A percentile compares a stretch with the other conserved stretches of the same genome.
Evolutionary conservation across 768 basidiomycete species (phyloP).

Genomic region (Suillus decipiens): DNA sequence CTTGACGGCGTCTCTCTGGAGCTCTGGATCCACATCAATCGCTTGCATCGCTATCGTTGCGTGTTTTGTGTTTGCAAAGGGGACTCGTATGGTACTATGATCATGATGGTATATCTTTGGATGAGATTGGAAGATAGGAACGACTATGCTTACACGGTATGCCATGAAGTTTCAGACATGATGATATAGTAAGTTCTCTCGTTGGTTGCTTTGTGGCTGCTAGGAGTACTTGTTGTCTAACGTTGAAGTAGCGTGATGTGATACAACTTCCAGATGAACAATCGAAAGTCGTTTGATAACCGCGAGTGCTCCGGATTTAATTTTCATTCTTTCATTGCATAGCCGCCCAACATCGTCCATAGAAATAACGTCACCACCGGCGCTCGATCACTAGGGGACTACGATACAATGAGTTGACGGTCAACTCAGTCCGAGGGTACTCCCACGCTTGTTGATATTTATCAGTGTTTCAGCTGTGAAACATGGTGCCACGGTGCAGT

Average conservation of each 20-base stretch:
- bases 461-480: neutral
- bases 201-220: neutral
- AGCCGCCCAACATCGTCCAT: neutral
- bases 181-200: conserved; percentile 10
- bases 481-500: neutral
- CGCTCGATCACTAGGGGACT: neutral
- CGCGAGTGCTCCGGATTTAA: neutral
- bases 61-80: conserved; percentile 73
- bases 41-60: conserved; percentile 80
- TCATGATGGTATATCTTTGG: conserved; percentile 12
- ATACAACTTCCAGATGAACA: neutral
- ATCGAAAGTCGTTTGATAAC: neutral
- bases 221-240: neutral
- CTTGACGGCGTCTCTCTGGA: conserved; percentile 80
- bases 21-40: conserved; percentile 85
- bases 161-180: conserved; percentile 44
- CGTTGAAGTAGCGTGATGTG: neutral
- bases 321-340: neutral
- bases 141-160: conserved; percentile 48
- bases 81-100: conserved; percentile 67
- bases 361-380: neutral
- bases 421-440: neutral
- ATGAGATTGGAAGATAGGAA: conserved; percentile 1
- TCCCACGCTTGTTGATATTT: neutral
- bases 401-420: neutral